Evolutionary conservation across 1,139 yeast genomes (phyloP), one percentile per base, ranked within the genome.

Genomic region (Geotrichum fermentans): DNA sequence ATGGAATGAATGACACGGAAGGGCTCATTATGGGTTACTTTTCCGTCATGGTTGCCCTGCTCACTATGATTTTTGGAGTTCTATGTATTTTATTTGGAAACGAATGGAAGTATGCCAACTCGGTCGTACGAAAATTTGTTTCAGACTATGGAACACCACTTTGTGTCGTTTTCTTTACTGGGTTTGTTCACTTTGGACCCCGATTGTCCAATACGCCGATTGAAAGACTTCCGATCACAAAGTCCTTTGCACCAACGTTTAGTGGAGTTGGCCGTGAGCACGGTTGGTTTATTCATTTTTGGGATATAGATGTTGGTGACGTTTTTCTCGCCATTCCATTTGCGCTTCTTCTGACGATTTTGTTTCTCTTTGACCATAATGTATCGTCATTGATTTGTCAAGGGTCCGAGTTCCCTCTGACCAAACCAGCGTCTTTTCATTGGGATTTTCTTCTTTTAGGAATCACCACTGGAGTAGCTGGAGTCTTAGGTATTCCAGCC

Each of bases 301-400:
- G 95, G 95, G 71, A 78, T 36, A 77, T 92, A 1, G 61, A 79
- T 0, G 87, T 83, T 2, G 80, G 82, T 1, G 81, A 89, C 58
- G 82, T 90, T 0, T 92, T 92, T 63, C 67, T 92, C 38, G 97
- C 98, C 0, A 65, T 92, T 5, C 98, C 98, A 0, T 92, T 92
- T 73, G 97, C 96, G 0, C 69, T 92, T 1, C 73, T 92, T 45
- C 70, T 92, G 43, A 88, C 97, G 0, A 76, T 84, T 47, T 69
- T 92, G 49, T 90, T 92, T 67, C 89, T 87, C 64, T 92, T 90
- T 65, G 98, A 92, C 67, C 98, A 92, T 66, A 92, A 92, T 57
- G 95, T 92, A 14, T 87, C 96, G 1, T 83, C 97, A 0, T 71
- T 92, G 50, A 92, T 92, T 78, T 88, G 96, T 48, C 97, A 90